A percentile compares a stretch with the other conserved stretches of the same genome.
phyloP scores from a whole-genome alignment of 108 stramenopile species.

The Pelagomonas calceolata region DNA sequence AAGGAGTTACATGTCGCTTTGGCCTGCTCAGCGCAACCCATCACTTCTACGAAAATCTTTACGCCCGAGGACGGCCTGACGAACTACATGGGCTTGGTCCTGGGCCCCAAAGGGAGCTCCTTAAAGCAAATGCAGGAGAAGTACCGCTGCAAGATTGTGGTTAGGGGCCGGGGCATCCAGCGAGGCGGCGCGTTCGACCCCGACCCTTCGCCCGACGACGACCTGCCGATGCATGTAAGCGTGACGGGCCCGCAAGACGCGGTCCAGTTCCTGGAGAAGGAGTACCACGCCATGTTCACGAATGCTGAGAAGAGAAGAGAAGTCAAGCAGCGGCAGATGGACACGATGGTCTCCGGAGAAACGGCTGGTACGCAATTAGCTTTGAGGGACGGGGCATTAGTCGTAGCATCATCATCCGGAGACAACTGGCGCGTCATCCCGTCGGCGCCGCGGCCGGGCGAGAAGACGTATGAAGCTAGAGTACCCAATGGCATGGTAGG shows the following conservation, averaged over 20 bases:
- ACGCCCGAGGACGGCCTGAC: not conserved
- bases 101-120: slow-evolving; percentile 92
- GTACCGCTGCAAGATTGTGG: slow-evolving; percentile 94
- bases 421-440: not conserved
- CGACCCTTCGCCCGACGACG: not conserved
- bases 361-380: no score
- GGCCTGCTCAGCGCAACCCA: not conserved
- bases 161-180: slow-evolving; percentile 87
- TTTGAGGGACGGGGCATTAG: no score
- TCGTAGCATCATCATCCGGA: no score
- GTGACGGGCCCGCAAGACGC: not conserved
- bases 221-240: not conserved
- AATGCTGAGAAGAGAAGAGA: not conserved
- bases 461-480: not conserved
- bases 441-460: not conserved
- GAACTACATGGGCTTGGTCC: slow-evolving; percentile 45
- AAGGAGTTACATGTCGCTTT: no score
- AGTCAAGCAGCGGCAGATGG: not conserved
- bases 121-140: slow-evolving; percentile 91
- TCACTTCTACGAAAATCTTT: not conserved
- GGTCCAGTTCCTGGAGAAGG: not conserved
- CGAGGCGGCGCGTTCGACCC: slow-evolving; percentile 64
- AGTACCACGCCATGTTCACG: not conserved
- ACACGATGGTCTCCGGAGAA: no score
- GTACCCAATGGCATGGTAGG: slow-evolving; percentile 69